These are phyloP conservation scores for Candida tropicalis DNA, from an alignment of 1,139 yeast genomes.

Conservation along the genomic window DNA sequence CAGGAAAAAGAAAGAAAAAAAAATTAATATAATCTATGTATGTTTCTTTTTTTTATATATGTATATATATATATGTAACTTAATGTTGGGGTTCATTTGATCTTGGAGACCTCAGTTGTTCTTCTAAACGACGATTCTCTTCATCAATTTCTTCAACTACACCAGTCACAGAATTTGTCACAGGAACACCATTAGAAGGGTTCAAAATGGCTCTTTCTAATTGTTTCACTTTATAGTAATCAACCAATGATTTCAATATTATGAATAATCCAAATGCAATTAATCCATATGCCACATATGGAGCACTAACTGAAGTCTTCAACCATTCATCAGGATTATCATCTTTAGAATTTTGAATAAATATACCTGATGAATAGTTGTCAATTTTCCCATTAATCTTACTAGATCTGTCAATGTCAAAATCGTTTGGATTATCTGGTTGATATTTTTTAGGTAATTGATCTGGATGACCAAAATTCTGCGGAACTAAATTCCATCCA, in stretches of 20 bases:
- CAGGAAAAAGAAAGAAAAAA: neutral
- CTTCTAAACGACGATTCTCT: constrained; percentile 2
- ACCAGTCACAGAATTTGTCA: constrained; percentile 7
- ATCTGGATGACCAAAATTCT: constrained; percentile 48
- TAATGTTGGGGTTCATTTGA: too few relatives aligned
- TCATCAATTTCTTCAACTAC: constrained; percentile 9
- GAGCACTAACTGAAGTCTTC: constrained; percentile 25
- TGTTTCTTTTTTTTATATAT: too few relatives aligned
- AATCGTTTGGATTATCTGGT: constrained; percentile 59
- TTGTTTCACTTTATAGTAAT: constrained; percentile 74
- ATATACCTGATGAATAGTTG: constrained; percentile 42
- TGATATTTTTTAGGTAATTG: constrained; percentile 43
- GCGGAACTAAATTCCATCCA: constrained; percentile 74
- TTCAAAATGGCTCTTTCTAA: constrained; percentile 67
- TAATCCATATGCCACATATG: constrained; percentile 56
- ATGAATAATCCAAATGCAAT: constrained; percentile 72
- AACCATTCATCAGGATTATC: constrained; percentile 11
- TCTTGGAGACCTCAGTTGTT: constrained; percentile 2
- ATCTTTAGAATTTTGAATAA: constrained; percentile 22
- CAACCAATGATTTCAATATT: constrained; percentile 65
- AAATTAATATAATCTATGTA: too few relatives aligned
- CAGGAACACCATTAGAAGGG: constrained; percentile 10
- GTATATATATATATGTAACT: neutral
- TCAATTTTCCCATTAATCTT: constrained; percentile 48
- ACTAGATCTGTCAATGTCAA: constrained; percentile 46